phyloP scores from a whole-genome alignment of 305 asterid genomes.

The Striga hermonthica region DNA sequence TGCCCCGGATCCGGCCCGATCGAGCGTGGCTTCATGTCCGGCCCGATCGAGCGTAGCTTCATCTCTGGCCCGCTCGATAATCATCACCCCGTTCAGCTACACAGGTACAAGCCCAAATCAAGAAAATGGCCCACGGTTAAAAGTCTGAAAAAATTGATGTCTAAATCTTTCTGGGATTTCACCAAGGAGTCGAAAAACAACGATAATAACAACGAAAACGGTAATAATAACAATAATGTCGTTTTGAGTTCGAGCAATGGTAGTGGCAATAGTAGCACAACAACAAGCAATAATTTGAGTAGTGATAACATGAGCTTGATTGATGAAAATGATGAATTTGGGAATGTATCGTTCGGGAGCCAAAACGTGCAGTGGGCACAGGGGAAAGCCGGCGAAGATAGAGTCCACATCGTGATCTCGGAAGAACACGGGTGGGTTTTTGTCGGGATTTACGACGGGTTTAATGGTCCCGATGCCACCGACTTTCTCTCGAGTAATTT shows the following conservation, averaged over 20 bases:
- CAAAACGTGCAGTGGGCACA: conserved; percentile 96
- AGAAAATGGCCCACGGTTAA: too few relatives aligned
- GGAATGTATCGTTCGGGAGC: conserved; percentile 45
- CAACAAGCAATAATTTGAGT: too few relatives aligned
- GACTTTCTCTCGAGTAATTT: conserved; percentile 66
- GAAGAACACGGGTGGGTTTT: conserved; percentile 92
- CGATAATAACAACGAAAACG: too few relatives aligned
- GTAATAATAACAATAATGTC: too few relatives aligned
- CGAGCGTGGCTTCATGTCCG: conserved; percentile 57
- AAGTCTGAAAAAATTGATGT: too few relatives aligned
- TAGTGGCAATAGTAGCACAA: too few relatives aligned
- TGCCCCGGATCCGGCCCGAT: conserved; percentile 50
- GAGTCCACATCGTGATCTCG: conserved; percentile 86
- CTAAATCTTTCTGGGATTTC: too few relatives aligned
- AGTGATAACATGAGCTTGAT: conserved; percentile 1
- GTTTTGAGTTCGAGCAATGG: too few relatives aligned
- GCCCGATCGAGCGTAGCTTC: conserved; percentile 75
- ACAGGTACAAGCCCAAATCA: conserved; percentile 37
- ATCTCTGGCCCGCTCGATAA: conserved; percentile 82
- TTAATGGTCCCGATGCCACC: conserved; percentile 93
- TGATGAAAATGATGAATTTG: conserved; percentile 36
- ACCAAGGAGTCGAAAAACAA: too few relatives aligned
- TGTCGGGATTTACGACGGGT: conserved; percentile 93
- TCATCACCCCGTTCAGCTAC: conserved; percentile 55
- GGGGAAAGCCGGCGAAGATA: conserved; percentile 95